Evolutionary conservation across 805 yeast genomes (phyloP), one percentile per base, ranked within the genome.

Genomic region (Cyberlindnera subsufficiens): DNA sequence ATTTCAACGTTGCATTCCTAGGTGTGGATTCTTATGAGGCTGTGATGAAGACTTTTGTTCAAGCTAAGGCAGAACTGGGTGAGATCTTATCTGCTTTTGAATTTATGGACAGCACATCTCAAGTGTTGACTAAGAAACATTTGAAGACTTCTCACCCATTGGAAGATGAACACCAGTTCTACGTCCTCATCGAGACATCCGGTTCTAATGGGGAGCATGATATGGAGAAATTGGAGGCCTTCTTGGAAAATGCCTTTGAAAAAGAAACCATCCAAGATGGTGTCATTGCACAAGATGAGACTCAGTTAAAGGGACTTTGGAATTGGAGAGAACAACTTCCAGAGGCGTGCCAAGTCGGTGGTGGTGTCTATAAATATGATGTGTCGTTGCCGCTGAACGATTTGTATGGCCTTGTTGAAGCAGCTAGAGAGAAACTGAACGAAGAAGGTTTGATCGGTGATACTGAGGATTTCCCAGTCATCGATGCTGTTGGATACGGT

Each of bases 281-380:
- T 58, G 90, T 88, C 33, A 85, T 93, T 50, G 96, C 99, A 7
- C 96, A 89, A 64, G 97, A 90, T 62, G 96, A 87, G 66, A 72
- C 93, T 2, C 98, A 93, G 65, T 66, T 86, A 46, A 72, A 71
- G 47, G 80, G 79, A 43, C 73, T 93, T 54, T 93, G 99, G 99
- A 69, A 80, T 30, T 93, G 98, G 98, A 81, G 99, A 68, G 99
- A 93, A 66, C 75, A 83, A 49, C 79, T 91, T 49, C 88, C 96
- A 33, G 99, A 93, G 67, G 90, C 96, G 6, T 74, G 86, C 6
- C 83, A 86, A 39, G 73, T 77, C 46, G 80, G 73, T 31, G 98
- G 99, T 40, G 99, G 98, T 54, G 97, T 91, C 40, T 93, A 91
- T 71, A 93, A 93, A 68, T 93, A 93, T 60, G 99, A 93, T 56